Conservation (phyloP, 768 basidiomycete genomes). For the Tulasnella sp. region DNA sequence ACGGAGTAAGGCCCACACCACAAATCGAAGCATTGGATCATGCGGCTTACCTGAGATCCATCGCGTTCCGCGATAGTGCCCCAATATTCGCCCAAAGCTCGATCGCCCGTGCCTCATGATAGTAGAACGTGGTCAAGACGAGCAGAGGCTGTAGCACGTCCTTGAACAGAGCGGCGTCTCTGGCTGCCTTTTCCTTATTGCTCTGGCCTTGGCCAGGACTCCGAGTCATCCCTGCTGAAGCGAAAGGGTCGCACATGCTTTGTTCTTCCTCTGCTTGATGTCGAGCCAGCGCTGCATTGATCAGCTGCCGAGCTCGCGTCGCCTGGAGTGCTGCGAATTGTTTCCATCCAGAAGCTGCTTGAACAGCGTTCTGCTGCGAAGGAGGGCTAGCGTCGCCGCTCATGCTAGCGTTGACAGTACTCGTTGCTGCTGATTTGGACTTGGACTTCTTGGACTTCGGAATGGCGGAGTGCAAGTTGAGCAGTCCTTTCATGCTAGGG, state of each 20-base stretch:
- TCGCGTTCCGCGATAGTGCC: background rate
- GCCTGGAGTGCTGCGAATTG: background rate
- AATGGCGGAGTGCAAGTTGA: background rate
- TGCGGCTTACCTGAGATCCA: slow-evolving; percentile 1
- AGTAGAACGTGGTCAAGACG: slow-evolving; percentile 7
- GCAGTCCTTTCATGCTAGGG: background rate
- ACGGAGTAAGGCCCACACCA: no score
- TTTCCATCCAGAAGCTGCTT: background rate
- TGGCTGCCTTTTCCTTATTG: background rate
- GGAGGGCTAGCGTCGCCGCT: background rate
- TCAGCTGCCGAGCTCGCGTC: background rate
- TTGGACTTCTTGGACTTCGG: background rate
- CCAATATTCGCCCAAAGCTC: slow-evolving; percentile 11
- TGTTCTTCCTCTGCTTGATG: background rate
- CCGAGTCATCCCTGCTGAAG: background rate
- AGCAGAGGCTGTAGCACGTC: slow-evolving; percentile 11
- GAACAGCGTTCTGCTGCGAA: no score
- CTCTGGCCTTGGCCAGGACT: background rate
- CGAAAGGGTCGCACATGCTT: background rate
- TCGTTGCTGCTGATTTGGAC: background rate
- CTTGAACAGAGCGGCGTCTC: slow-evolving; percentile 1
- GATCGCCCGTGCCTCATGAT: background rate
- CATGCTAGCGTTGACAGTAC: background rate
- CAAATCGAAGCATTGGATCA: background rate
- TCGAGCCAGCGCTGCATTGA: slow-evolving; percentile 5